These are phyloP conservation scores for Pseudonectria buxi DNA, from an alignment of 2,329 filamentous ascomycete genomes.

Conservation along the genomic window DNA sequence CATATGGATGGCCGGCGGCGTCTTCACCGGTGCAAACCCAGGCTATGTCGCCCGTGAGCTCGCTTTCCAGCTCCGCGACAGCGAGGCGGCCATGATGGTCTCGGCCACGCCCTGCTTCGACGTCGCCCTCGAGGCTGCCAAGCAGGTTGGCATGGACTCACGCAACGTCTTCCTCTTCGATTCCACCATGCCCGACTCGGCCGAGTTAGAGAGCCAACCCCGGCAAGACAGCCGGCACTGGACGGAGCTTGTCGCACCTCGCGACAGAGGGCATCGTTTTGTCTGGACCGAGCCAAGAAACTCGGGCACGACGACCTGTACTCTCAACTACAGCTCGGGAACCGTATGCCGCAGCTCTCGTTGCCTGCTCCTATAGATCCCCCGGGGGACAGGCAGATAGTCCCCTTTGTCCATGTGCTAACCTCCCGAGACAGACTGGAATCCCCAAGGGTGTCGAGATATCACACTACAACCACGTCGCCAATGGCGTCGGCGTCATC, in stretches of 20 bases:
- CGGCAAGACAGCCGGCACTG: slow-evolving; percentile 43
- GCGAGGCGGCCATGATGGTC: slow-evolving; percentile 60
- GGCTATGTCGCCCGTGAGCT: slow-evolving; percentile 62
- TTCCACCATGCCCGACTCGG: slow-evolving; percentile 40
- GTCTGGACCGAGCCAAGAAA: slow-evolving; percentile 54
- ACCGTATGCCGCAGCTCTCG: slow-evolving; percentile 36
- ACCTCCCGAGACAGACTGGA: slow-evolving; percentile 46
- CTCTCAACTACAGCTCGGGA: slow-evolving; percentile 72
- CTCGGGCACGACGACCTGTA: slow-evolving; percentile 49
- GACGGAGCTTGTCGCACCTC: slow-evolving; percentile 51
- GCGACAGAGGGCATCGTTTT: slow-evolving; percentile 48
- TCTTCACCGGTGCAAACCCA: slow-evolving; percentile 73
- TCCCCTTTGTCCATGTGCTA: slow-evolving; percentile 1
- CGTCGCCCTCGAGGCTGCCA: slow-evolving; percentile 60
- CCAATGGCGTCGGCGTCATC: slow-evolving; percentile 60
- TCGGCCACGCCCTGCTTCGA: slow-evolving; percentile 54
- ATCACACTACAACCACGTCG: slow-evolving; percentile 68
- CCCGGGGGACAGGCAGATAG: background rate
- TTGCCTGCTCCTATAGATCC: background rate
- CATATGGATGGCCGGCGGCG: slow-evolving; percentile 67
- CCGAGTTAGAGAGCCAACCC: slow-evolving; percentile 7
- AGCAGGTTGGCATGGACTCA: slow-evolving; percentile 45
- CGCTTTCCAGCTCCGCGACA: slow-evolving; percentile 68
- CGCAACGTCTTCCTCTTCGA: slow-evolving; percentile 61
- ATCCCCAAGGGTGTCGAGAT: slow-evolving; percentile 80